Percentiles rank a stretch among this genome's conserved stretches.
Conservation (phyloP, 2,329 filamentous ascomycete genomes). For the Coniella vitis region DNA sequence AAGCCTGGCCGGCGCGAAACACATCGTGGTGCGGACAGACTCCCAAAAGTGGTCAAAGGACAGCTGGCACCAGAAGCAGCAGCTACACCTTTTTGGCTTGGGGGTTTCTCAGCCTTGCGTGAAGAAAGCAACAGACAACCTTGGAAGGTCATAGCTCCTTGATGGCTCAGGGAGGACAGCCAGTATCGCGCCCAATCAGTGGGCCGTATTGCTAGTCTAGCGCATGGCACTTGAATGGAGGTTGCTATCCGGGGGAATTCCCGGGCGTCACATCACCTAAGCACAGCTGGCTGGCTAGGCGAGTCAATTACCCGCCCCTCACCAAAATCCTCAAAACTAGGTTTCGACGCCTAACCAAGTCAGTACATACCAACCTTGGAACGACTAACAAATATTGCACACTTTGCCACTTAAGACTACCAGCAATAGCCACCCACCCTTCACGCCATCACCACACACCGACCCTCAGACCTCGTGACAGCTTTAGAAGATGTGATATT, state of each 20-base stretch:
- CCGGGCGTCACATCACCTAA: background rate
- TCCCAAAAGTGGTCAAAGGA: conserved; percentile 5
- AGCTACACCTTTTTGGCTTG: conserved; percentile 13
- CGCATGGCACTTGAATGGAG: background rate
- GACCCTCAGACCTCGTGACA: too few relatives aligned
- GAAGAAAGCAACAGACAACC: too few relatives aligned
- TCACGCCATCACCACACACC: too few relatives aligned
- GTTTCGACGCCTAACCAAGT: too few relatives aligned
- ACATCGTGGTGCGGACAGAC: conserved; percentile 16
- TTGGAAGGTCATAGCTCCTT: conserved; percentile 1
- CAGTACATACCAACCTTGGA: too few relatives aligned
- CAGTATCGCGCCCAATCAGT: background rate
- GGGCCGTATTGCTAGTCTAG: background rate
- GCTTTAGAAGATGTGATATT: background rate
- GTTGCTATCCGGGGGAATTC: background rate
- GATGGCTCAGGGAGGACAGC: background rate
- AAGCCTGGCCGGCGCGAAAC: background rate
- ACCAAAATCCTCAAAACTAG: too few relatives aligned
- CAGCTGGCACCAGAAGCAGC: conserved; percentile 12
- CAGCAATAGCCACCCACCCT: too few relatives aligned
- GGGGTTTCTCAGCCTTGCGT: conserved; percentile 16
- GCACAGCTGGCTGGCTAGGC: too few relatives aligned
- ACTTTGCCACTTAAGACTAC: too few relatives aligned
- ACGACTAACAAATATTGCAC: too few relatives aligned
- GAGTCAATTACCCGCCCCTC: too few relatives aligned